Conservation (phyloP, 108 stramenopile genomes). For the Pseudonitzschia multiseries region DNA sequence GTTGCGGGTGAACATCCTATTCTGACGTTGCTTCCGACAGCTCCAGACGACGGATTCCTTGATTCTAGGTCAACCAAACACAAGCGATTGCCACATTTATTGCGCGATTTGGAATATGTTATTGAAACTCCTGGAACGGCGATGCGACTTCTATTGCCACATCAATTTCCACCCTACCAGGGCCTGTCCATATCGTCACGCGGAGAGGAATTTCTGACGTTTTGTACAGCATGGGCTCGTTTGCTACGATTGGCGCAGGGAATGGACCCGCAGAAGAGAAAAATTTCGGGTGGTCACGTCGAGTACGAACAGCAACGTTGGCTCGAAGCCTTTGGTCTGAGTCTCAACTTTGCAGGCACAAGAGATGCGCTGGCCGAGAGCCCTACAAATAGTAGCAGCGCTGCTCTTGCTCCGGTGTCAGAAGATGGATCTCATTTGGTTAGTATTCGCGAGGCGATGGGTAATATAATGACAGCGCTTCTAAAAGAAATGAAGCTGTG, state of each 20-base stretch:
- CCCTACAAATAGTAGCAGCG: constrained; percentile 48
- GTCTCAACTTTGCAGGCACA: constrained; percentile 81
- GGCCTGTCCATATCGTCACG: constrained; percentile 40
- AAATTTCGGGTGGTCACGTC: constrained; percentile 84
- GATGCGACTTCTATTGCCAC: constrained; percentile 59
- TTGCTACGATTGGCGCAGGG: constrained; percentile 80
- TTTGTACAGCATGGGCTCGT: constrained; percentile 73
- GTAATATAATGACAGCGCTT: constrained; percentile 68
- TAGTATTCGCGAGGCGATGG: constrained; percentile 65
- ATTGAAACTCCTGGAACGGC: constrained; percentile 89
- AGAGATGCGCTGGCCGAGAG: constrained; percentile 82
- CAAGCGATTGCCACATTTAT: constrained; percentile 80
- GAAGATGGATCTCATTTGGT: constrained; percentile 45
- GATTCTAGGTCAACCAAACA: constrained; percentile 83
- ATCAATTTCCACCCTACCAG: constrained; percentile 41
- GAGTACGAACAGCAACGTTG: constrained; percentile 86
- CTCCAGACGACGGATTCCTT: constrained; percentile 85
- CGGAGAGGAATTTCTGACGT: constrained; percentile 61
- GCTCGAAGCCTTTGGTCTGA: constrained; percentile 82
- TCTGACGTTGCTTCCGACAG: constrained; percentile 70
- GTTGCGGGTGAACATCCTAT: constrained; percentile 79
- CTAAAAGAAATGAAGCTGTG: constrained; percentile 85
- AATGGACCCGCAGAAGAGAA: constrained; percentile 86
- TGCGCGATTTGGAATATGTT: constrained; percentile 89
- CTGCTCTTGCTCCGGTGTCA: constrained; percentile 35